Conservation (phyloP, 2,329 filamentous ascomycete genomes). For the Apiospora rasikravindrae region DNA sequence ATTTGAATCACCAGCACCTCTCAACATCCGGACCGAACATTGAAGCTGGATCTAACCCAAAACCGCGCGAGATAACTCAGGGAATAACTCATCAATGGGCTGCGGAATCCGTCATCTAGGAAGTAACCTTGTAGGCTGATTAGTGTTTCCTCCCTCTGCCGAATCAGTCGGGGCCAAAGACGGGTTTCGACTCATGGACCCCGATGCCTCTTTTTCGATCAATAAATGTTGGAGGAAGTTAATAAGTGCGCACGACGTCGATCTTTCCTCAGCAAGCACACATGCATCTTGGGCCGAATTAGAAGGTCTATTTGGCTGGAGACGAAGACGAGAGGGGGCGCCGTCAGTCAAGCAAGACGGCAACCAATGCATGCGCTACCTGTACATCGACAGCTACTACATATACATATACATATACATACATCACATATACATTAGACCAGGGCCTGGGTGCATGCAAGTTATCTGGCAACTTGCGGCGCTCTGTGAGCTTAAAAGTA, state of each 20-base stretch:
- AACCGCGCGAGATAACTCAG: constrained; percentile 1
- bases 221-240: background rate
- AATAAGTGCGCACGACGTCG: constrained; percentile 14
- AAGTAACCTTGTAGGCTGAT: constrained; percentile 3
- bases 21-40: constrained; percentile 10
- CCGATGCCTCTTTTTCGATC: background rate
- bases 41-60: constrained; percentile 15
- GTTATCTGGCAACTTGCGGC: constrained; percentile 32
- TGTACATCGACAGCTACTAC: constrained; percentile 35
- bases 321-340: background rate
- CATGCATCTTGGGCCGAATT: background rate
- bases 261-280: background rate
- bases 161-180: constrained; percentile 10
- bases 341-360: constrained; percentile 37
- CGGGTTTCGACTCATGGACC: background rate
- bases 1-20: constrained; percentile 11
- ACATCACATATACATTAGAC: constrained; percentile 20
- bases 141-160: background rate
- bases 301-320: constrained; percentile 2
- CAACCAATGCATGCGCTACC: constrained; percentile 44
- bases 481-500: constrained; percentile 34
- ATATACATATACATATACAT: constrained; percentile 26
- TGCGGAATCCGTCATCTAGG: constrained; percentile 7
- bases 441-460: constrained; percentile 23
- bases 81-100: constrained; percentile 2